Percentiles rank a stretch among this genome's conserved stretches.
Evolutionary conservation across 805 yeast genomes (phyloP).

Genomic region (Ogataea neopini): DNA sequence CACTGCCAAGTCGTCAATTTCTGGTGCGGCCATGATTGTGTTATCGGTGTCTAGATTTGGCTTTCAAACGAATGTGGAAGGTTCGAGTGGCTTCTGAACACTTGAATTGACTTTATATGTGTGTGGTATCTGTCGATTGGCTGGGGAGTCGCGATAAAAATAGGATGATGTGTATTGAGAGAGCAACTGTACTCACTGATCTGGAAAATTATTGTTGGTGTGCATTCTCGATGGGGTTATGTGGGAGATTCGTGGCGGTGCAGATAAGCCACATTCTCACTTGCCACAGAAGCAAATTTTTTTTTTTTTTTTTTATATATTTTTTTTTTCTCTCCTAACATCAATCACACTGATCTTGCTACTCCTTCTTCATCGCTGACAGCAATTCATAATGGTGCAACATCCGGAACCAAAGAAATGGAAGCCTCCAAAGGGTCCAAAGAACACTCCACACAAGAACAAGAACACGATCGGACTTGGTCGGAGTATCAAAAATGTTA

Average conservation of each 20-base stretch:
- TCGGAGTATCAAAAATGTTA: slow-evolving; percentile 73
- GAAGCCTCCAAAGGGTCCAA: slow-evolving; percentile 92
- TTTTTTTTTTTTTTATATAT: not conserved
- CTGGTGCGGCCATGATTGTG: slow-evolving; percentile 3
- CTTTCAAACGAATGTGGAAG: not conserved
- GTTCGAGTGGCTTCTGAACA: not conserved
- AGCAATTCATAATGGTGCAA: slow-evolving; percentile 36
- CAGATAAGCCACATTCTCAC: not conserved
- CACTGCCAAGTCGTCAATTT: slow-evolving; percentile 1
- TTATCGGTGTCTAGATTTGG: not conserved
- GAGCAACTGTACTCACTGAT: not conserved
- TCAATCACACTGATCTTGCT: not conserved
- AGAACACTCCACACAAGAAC: slow-evolving; percentile 81
- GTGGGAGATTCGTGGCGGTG: not conserved
- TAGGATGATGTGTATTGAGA: not conserved
- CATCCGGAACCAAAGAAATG: slow-evolving; percentile 63
- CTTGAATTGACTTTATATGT: too few species aligned
- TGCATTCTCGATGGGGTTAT: not conserved
- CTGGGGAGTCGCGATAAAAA: not conserved
- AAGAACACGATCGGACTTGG: slow-evolving; percentile 86
- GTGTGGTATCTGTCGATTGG: not conserved
- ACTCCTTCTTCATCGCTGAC: not conserved
- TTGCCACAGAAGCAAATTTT: not conserved
- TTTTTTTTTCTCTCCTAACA: not conserved
- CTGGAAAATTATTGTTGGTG: not conserved